Conservation (phyloP, 129 eudicot genomes). For the Chrysanthemum seticuspe region DNA sequence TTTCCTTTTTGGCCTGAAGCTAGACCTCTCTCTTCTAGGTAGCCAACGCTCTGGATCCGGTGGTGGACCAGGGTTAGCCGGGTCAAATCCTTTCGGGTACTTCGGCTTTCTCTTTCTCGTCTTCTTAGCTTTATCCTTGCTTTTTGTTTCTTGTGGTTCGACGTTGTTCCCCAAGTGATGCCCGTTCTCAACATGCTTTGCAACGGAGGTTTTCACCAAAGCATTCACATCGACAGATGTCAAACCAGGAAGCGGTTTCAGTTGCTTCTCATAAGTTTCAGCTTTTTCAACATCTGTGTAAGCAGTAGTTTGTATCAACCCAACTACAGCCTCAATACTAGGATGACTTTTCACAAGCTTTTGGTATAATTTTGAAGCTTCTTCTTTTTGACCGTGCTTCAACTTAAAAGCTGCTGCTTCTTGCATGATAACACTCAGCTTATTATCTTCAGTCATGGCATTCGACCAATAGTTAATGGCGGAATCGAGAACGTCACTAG, state of each 20-base stretch:
- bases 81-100: slow-evolving; percentile 93
- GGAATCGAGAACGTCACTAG: slow-evolving; percentile 55
- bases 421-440: slow-evolving; percentile 67
- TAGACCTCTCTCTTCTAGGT: slow-evolving; percentile 90
- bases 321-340: slow-evolving; percentile 71
- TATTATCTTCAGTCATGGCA: slow-evolving; percentile 85
- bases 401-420: slow-evolving; percentile 86
- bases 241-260: slow-evolving; percentile 73
- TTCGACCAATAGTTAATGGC: slow-evolving; percentile 77
- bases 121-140: slow-evolving; percentile 78
- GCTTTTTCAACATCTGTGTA: slow-evolving; percentile 72
- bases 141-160: slow-evolving; percentile 52
- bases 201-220: slow-evolving; percentile 88
- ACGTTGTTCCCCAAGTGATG: slow-evolving; percentile 30
- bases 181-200: slow-evolving; percentile 58
- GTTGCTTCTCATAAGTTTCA: slow-evolving; percentile 80
- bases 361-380: slow-evolving; percentile 64
- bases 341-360: slow-evolving; percentile 71
- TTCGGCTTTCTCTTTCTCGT: slow-evolving; percentile 88
- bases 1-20: slow-evolving; percentile 86
- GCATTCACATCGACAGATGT: slow-evolving; percentile 64
- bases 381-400: slow-evolving; percentile 76
- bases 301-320: slow-evolving; percentile 76
- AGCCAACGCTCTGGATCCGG: slow-evolving; percentile 95
- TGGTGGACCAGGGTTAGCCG: slow-evolving; percentile 90